Evolutionary conservation across 2,329 filamentous ascomycete genomes (phyloP).

Genomic region (Sclerotiophoma versabilis): DNA sequence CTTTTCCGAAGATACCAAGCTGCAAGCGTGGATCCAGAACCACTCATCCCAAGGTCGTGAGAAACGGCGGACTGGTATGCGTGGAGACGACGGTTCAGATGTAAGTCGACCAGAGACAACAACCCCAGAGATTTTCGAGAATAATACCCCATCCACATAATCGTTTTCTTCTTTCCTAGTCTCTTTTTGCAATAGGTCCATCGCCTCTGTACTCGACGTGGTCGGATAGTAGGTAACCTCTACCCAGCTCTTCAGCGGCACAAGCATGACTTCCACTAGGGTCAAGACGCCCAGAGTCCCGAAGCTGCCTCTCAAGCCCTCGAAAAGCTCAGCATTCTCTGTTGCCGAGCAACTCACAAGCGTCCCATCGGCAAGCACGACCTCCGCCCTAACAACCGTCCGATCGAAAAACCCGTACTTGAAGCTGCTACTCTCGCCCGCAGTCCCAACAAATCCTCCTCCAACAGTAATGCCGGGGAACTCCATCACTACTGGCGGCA

Average conservation of each 20-base stretch:
- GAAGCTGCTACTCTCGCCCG: constrained; percentile 73
- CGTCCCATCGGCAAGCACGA: constrained; percentile 66
- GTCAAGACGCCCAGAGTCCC: constrained; percentile 69
- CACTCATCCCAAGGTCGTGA: constrained; percentile 68
- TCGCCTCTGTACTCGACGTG: constrained; percentile 58
- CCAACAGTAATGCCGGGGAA: constrained; percentile 74
- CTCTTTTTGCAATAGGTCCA: constrained; percentile 57
- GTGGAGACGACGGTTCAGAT: constrained; percentile 47
- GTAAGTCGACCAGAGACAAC: constrained; percentile 67
- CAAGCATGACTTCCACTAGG: constrained; percentile 63
- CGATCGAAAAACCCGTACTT: constrained; percentile 71
- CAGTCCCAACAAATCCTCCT: constrained; percentile 71
- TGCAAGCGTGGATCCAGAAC: constrained; percentile 72
- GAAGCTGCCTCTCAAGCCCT: constrained; percentile 65
- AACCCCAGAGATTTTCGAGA: constrained; percentile 61
- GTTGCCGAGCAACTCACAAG: constrained; percentile 57
- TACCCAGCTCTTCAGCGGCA: constrained; percentile 63
- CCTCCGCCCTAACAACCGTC: constrained; percentile 68
- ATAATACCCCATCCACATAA: constrained; percentile 74
- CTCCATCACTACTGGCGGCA: constrained; percentile 74
- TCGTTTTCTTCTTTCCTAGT: constrained; percentile 57
- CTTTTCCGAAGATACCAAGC: constrained; percentile 12
- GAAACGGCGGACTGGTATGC: constrained; percentile 54
- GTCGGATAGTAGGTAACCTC: constrained; percentile 68
- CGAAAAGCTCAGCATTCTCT: constrained; percentile 62